Evolutionary conservation across 1,139 yeast genomes (phyloP).

Genomic region (Yamadazyma triangularis): DNA sequence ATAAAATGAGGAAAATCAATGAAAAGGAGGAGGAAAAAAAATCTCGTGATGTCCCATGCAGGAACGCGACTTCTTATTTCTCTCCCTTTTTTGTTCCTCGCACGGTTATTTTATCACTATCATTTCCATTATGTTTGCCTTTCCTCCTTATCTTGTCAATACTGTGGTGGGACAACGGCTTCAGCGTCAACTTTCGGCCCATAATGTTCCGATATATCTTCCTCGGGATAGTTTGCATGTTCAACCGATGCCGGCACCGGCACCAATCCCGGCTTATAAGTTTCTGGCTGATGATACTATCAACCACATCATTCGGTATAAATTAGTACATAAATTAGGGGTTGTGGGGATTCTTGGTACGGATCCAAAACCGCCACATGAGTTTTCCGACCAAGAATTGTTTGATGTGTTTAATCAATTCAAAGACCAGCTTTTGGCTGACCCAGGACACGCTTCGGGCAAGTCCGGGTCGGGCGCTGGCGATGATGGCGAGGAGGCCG

Average conservation of each 20-base stretch:
- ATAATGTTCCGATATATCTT: conserved; percentile 1
- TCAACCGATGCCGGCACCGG: conserved; percentile 3
- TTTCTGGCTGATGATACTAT: conserved; percentile 30
- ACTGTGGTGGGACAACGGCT: conserved; percentile 34
- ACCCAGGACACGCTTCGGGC: no score
- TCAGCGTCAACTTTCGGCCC: conserved; percentile 18
- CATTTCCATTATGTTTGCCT: conserved; percentile 21
- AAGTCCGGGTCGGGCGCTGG: no score
- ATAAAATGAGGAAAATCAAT: no score
- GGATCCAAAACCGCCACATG: conserved; percentile 24
- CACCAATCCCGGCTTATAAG: conserved; percentile 9
- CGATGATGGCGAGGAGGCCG: conserved; percentile 3
- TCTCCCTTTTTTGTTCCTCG: not conserved
- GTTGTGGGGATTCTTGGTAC: conserved; percentile 37
- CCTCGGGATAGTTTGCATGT: not conserved
- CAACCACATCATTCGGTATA: conserved; percentile 30
- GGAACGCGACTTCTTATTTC: not conserved
- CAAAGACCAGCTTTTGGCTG: conserved; percentile 21
- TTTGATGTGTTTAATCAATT: conserved; percentile 31
- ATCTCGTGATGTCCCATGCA: no score
- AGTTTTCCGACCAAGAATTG: conserved; percentile 24
- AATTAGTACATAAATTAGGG: conserved; percentile 33
- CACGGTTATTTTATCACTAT: not conserved
- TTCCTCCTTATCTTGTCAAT: conserved; percentile 42
- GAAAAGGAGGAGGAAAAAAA: no score